Evolutionary conservation across 2,329 filamentous ascomycete species (phyloP), one percentile per base, ranked within the genome.

Genomic region (Diatrype stigma): DNA sequence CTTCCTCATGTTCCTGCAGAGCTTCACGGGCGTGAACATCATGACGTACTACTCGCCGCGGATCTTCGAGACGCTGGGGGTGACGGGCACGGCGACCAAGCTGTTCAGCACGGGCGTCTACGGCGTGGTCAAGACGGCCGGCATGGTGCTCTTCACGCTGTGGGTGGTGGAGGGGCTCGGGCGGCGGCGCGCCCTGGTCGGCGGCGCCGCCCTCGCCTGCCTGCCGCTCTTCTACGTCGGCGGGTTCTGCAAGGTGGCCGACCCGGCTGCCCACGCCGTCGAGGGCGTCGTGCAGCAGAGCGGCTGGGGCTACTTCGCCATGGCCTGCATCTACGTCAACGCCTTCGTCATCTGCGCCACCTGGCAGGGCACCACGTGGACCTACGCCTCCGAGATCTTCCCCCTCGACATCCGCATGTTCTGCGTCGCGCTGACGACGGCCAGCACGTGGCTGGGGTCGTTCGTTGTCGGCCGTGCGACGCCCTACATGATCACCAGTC

Each of bases 11-110:
- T 65, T 77, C 6, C 70, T 81, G 52, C 51, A 59, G 48, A 57
- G 59, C 42, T 58, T 84, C 61, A 79, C 75, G 30, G 78, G 81
- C 44, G 77, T 79, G 55, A 79, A 84, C 61, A 80, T 84, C 30
- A 83, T 85, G 47, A 80, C 79, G 3, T 85, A 84, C 65, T 85
- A 84, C 58, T 59, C 64, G 2, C 62, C 63, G 3, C 62, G 64
- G 17, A 66, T 73, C 28, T 67, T 74, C 46, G 64, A 67, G 55
- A 70, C 62, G 12, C 65, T 72, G 5, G 72, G 69, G 1, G 64
- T 70, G 17, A 44, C 60, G 0, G 67, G 68, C 1, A 70, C 66
- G 10, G 60, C 62, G 0, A 54, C 61, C 6, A 65, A 63, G 50
- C 63, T 71, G 19, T 69, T 72, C 54, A 67, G 65, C 1, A 74